Percentiles rank a stretch among this genome's conserved stretches.
Conservation (phyloP, 2,329 filamentous ascomycete genomes). For the Huntiella savannae region DNA sequence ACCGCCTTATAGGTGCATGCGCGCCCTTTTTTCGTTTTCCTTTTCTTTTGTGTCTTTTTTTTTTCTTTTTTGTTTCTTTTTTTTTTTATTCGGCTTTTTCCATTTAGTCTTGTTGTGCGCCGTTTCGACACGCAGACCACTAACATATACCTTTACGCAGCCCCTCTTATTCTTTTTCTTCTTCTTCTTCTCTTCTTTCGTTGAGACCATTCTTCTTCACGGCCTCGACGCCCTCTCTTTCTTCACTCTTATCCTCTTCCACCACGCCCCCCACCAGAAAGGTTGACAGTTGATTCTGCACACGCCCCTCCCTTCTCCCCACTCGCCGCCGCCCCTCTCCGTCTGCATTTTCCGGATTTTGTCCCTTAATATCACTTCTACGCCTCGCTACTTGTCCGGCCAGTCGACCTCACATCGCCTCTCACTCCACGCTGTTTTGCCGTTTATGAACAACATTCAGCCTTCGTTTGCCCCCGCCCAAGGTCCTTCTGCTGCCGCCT, state of each 20-base stretch:
- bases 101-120: no score
- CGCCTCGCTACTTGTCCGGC: neutral
- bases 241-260: neutral
- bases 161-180: neutral
- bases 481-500: conserved; percentile 49
- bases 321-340: neutral
- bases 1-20: conserved; percentile 2
- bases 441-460: conserved; percentile 50
- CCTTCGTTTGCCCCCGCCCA: conserved; percentile 47
- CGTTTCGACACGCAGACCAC: neutral
- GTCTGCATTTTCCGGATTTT: neutral
- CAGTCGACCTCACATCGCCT: neutral
- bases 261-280: neutral
- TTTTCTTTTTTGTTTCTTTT: conserved; percentile 1
- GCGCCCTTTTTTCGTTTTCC: neutral
- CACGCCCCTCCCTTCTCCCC: neutral
- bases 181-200: conserved; percentile 2
- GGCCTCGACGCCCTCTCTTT: neutral
- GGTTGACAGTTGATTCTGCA: no score
- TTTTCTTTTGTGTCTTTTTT: conserved; percentile 1
- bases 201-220: neutral
- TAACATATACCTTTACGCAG: neutral
- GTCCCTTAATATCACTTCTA: no score
- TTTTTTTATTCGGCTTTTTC: neutral
- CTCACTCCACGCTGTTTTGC: conserved; percentile 18